A percentile compares a stretch with the other conserved stretches of the same genome.
These are phyloP conservation scores for Selaginella moellendorffii DNA, from an alignment of 75 land plant genomes.

Conservation along the genomic window DNA sequence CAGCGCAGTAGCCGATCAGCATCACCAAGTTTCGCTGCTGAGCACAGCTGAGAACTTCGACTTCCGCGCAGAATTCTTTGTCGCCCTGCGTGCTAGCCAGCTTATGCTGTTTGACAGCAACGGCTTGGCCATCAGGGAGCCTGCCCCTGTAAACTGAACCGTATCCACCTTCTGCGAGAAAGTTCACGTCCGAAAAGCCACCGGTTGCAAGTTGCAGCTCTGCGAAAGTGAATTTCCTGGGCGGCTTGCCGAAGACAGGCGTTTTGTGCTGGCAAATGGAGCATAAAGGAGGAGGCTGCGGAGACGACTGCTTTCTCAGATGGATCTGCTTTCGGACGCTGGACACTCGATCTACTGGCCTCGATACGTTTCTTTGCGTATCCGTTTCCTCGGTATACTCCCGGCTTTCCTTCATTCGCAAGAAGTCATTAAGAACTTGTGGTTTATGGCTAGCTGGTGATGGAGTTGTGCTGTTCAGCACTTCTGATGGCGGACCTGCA, in stretches of 20 bases:
- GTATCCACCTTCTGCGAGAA: conserved; percentile 57
- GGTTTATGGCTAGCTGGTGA: too few species aligned
- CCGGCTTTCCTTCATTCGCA: too few species aligned
- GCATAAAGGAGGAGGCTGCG: conserved; percentile 15
- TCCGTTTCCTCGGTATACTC: not conserved
- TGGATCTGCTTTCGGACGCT: conserved; percentile 52
- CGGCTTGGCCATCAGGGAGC: conserved; percentile 49
- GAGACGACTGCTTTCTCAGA: conserved; percentile 35
- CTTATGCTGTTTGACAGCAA: conserved; percentile 71
- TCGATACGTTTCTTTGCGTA: too few species aligned
- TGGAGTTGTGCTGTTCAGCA: too few species aligned
- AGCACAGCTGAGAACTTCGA: conserved; percentile 7
- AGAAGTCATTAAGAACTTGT: too few species aligned
- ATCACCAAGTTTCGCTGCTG: conserved; percentile 6
- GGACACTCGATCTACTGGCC: conserved; percentile 21
- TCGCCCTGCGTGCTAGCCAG: conserved; percentile 59
- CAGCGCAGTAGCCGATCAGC: conserved; percentile 10
- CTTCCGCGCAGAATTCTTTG: conserved; percentile 4
- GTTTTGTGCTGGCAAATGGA: conserved; percentile 10
- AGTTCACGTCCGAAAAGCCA: conserved; percentile 33
- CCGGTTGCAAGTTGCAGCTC: conserved; percentile 56
- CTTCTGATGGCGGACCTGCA: too few species aligned
- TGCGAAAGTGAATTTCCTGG: conserved; percentile 24
- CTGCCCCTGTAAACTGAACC: conserved; percentile 51
- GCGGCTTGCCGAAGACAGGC: conserved; percentile 9